Conservation (phyloP, 805 yeast species). For the Blastobotrys peoriensis region DNA sequence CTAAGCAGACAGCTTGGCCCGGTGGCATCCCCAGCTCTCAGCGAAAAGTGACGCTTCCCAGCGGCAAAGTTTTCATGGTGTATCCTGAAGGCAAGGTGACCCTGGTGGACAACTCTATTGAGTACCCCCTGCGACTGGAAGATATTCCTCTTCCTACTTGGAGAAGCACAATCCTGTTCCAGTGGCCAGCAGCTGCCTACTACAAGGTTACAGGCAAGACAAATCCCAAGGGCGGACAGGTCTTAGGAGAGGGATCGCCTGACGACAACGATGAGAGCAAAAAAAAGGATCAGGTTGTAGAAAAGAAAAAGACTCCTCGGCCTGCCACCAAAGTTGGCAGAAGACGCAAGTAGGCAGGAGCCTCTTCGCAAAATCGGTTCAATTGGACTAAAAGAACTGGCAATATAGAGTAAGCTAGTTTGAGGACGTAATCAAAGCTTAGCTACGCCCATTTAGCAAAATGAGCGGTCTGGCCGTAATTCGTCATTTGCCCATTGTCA, state of each 20-base stretch:
- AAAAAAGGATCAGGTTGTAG: too few species aligned
- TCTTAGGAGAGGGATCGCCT: slow-evolving; percentile 5
- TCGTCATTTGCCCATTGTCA: too few species aligned
- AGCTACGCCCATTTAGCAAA: too few species aligned
- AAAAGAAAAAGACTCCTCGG: not conserved
- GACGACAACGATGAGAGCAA: slow-evolving; percentile 10
- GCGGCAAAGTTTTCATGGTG: slow-evolving; percentile 30
- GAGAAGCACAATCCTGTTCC: slow-evolving; percentile 28
- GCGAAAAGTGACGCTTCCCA: slow-evolving; percentile 21
- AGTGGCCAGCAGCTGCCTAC: slow-evolving; percentile 21
- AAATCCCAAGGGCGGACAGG: not conserved
- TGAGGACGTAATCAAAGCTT: too few species aligned
- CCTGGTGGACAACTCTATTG: slow-evolving; percentile 26
- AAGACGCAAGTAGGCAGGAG: not conserved
- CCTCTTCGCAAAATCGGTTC: too few species aligned
- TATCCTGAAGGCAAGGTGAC: slow-evolving; percentile 31
- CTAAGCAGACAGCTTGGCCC: slow-evolving; percentile 27
- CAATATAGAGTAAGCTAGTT: too few species aligned
- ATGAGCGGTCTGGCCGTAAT: too few species aligned
- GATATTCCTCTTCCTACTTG: slow-evolving; percentile 29
- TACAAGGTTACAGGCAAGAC: slow-evolving; percentile 16
- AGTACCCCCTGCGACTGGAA: slow-evolving; percentile 25
- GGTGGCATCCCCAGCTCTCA: slow-evolving; percentile 26
- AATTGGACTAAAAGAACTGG: too few species aligned
- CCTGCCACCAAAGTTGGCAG: not conserved